Base-by-base conservation (phyloP, 2,329 filamentous ascomycete species). In the Tolypocladium album region DNA sequence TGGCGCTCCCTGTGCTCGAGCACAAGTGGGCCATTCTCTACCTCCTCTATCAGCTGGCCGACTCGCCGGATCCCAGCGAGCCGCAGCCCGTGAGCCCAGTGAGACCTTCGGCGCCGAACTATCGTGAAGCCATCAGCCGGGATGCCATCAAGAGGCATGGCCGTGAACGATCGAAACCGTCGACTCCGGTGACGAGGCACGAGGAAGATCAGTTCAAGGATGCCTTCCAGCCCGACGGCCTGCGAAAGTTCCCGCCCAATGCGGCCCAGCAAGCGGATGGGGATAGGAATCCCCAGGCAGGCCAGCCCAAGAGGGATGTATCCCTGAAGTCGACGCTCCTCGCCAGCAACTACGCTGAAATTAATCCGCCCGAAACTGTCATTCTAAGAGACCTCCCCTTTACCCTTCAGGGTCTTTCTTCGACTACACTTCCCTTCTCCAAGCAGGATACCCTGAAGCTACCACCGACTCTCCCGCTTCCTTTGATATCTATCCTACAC, bases 11-110 rank as follows among this genome's bases (percentile, higher is more conserved):
- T 0, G 92, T 97, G 7, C 81, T 99, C 53, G 89, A 90, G 68
- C 89, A 96, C 74, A 99, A 99, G 82, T 97, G 92, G 92, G 91
- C 89, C 3, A 97, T 99, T 65, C 80, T 99, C 24, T 95, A 95
- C 71, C 85, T 99, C 50, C 83, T 99, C 50, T 89, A 94, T 71
- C 87, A 90, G 67, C 82, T 97, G 56, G 86, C 90, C 62, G 89
- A 92, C 69, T 85, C 83, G 4, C 80, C 82, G 40, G 78, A 84
- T 61, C 81, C 82, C 2, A 77, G 74, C 66, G 79, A 82, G 59
- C 81, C 79, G 52, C 71, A 77, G 13, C 77, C 78, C n/a, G 66
- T 79, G 42, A 78, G 71, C 59, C 77, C 75, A 11, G 69, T 72
- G 65, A 77, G 70, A 67, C 76, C 69, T 55, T 74, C 68, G 58